Evolutionary conservation across 495 filamentous ascomycete genomes (phyloP), one percentile per base, ranked within the genome.

Genomic region (Gamarada debralockiae): DNA sequence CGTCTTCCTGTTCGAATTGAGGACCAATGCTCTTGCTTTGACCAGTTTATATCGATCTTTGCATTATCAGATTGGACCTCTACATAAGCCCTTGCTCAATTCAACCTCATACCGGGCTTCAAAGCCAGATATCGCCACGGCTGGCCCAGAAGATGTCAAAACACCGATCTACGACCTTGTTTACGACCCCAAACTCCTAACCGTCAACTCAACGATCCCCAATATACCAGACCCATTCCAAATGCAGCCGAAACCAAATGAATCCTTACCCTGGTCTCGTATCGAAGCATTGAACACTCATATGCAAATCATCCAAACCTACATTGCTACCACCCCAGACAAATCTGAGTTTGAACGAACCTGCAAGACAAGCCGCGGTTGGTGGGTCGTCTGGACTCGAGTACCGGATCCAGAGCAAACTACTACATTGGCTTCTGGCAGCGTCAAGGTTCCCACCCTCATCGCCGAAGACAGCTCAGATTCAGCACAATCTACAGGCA

Each of bases 301-400:
- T 66, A 84, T 79, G 44, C 85, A 95, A 55, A 84, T 97, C 27
- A 71, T 98, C 13, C 83, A 80, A 56, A 92, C 87, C 27, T 82
- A 90, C 59, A 68, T 70, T 20, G 76, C 81, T 24, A 89, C 88
- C 17, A 76, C 78, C 12, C 69, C 71, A 15, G 70, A 80, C 10
- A 58, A 70, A 1, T 66, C 74, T 13, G 90, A 92, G 61, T 65
- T 85, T 6, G 95, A 97, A 68, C 73, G 87, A n/a, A 97, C 87
- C 12, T 88, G 84, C 68, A 95, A 96, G 75, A 97, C 92, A 4
- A 86, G 74, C 42, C 79, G 91, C 9, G 91, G 91, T 1, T 98
- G 92, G 92, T 98, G 95, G 93, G 76, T 97, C 23, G 87, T 97
- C 45, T 97, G 95, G 92, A 90, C 87, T 47, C 77, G 87, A 36